Evolutionary conservation across 2,329 filamentous ascomycete species (phyloP).

Genomic region (Aspergillus sp.): DNA sequence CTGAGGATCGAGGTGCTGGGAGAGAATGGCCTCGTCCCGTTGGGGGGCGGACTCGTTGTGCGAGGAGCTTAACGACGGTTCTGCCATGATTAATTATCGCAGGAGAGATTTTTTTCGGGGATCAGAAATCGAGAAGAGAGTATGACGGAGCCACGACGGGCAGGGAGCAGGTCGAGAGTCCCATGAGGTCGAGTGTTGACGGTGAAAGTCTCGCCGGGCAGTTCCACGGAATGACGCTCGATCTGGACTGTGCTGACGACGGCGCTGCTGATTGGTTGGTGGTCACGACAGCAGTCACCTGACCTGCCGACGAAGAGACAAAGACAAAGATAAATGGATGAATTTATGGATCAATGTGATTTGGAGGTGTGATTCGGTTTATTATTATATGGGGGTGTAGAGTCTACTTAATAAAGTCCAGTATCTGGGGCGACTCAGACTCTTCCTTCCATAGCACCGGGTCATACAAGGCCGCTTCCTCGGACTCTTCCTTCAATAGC

Average conservation of each 20-base stretch:
- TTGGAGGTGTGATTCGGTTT: too few relatives aligned
- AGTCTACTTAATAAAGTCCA: neutral
- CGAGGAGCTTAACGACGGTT: constrained; percentile 35
- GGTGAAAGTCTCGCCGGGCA: neutral
- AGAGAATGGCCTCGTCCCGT: constrained; percentile 21
- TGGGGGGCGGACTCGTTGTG: constrained; percentile 4
- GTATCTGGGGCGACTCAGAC: neutral
- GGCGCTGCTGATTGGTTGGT: neutral
- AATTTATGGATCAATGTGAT: too few relatives aligned
- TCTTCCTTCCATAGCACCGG: neutral
- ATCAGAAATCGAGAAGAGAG: neutral
- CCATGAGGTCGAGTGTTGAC: neutral
- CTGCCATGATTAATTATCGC: constrained; percentile 10
- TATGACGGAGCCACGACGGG: constrained; percentile 7
- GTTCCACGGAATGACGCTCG: neutral
- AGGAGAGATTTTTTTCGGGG: neutral
- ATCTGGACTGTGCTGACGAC: neutral
- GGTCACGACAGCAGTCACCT: neutral
- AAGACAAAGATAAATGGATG: too few relatives aligned
- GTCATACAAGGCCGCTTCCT: neutral
- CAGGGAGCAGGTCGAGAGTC: neutral
- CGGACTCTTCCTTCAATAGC: neutral
- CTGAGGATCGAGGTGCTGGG: constrained; percentile 22
- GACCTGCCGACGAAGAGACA: neutral
- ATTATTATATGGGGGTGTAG: neutral